Percentiles rank a stretch among this genome's conserved stretches.
These are phyloP conservation scores for Przewalskia tangutica DNA, from an alignment of 257 asterid species.

Conservation along the genomic window DNA sequence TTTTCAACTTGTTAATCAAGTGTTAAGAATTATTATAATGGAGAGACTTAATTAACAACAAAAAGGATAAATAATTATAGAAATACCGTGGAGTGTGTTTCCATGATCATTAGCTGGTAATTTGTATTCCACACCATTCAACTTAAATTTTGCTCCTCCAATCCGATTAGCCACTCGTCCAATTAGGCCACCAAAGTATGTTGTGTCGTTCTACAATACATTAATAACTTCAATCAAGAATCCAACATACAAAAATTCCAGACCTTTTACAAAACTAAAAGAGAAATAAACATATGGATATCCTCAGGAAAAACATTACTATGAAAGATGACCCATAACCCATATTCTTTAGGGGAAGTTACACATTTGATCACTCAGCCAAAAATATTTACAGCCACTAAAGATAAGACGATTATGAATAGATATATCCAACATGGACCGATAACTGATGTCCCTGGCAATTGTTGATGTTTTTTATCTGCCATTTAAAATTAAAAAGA, in stretches of 20 bases:
- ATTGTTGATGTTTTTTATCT: background rate
- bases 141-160: conserved; percentile 53
- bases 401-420: background rate
- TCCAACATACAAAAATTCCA: background rate
- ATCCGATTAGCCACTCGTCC: conserved; percentile 89
- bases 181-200: conserved; percentile 66
- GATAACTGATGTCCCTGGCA: background rate
- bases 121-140: conserved; percentile 43
- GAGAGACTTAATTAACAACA: background rate
- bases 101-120: conserved; percentile 70
- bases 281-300: background rate
- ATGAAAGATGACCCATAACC: background rate
- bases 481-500: background rate
- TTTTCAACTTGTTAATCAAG: background rate
- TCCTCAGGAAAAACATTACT: background rate
- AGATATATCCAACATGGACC: too few species aligned
- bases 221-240: background rate
- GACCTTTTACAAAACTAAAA: background rate
- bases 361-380: too few species aligned
- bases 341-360: too few species aligned
- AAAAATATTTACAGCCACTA: too few species aligned
- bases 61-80: background rate
- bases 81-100: conserved; percentile 75
- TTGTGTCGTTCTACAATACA: conserved; percentile 50
- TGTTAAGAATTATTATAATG: background rate